phyloP scores from a whole-genome alignment of 176 grass and related monocot genomes.

The Tuctoria greenei region DNA sequence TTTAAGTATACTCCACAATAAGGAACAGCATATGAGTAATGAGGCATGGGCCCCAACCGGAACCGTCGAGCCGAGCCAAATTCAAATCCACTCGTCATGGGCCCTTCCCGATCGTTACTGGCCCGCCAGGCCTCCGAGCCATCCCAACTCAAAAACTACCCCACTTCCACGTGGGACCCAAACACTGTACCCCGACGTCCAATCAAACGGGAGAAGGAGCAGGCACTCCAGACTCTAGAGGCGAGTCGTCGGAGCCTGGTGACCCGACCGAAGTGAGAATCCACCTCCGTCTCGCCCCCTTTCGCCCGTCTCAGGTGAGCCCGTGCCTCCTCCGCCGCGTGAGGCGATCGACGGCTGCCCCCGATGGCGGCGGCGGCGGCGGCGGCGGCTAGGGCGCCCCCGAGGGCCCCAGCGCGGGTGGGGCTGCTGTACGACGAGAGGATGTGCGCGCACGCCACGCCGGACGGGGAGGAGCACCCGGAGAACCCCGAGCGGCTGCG shows the following conservation, averaged over 20 bases:
- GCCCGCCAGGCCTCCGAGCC: not conserved
- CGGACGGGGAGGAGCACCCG: slow-evolving; percentile 62
- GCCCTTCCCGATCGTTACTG: not conserved
- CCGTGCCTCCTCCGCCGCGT: not conserved
- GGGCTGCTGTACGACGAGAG: slow-evolving; percentile 90
- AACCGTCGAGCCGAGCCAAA: no score
- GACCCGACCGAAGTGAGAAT: not conserved
- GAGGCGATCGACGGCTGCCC: not conserved
- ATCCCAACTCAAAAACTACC: not conserved
- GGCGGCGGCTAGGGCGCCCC: not conserved
- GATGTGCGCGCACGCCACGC: slow-evolving; percentile 85
- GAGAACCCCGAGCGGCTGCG: slow-evolving; percentile 86
- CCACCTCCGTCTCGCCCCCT: not conserved
- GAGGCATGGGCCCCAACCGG: not conserved
- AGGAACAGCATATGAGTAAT: no score
- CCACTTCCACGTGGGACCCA: not conserved
- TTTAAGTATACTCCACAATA: no score
- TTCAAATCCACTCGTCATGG: not conserved
- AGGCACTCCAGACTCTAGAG: not conserved
- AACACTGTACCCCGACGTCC: not conserved
- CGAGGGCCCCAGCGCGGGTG: slow-evolving; percentile 29
- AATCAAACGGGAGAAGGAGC: not conserved
- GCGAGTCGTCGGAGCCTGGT: slow-evolving; percentile 7
- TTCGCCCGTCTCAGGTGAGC: not conserved
- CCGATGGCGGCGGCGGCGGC: not conserved